These are phyloP conservation scores for Pichia sp. DNA, from an alignment of 1,139 yeast species.

Conservation along the genomic window DNA sequence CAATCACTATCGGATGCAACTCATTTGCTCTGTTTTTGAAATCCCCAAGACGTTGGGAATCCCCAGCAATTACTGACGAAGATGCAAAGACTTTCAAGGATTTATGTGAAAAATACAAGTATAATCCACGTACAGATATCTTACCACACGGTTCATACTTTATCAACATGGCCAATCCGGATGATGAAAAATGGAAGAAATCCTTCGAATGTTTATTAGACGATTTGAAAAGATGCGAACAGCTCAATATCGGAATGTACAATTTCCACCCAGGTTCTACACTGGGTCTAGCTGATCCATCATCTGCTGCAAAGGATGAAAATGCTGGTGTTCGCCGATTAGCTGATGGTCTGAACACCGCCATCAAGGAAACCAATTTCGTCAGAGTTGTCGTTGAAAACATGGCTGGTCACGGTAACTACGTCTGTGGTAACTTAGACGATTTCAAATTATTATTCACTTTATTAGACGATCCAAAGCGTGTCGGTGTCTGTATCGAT, in stretches of 20 bases:
- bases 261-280: constrained; percentile 97
- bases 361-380: constrained; percentile 66
- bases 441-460: constrained; percentile 77
- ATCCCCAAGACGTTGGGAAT: constrained; percentile 88
- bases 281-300: constrained; percentile 53
- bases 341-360: constrained; percentile 78
- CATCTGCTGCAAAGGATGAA: constrained; percentile 53
- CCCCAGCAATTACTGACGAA: constrained; percentile 69
- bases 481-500: constrained; percentile 94
- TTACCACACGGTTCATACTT: constrained; percentile 95
- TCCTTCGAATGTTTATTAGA: constrained; percentile 82
- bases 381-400: constrained; percentile 92
- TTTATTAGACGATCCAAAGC: constrained; percentile 67
- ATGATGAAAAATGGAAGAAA: constrained; percentile 69
- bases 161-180: constrained; percentile 91
- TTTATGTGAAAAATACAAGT: constrained; percentile 60
- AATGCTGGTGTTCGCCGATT: constrained; percentile 32
- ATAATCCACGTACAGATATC: constrained; percentile 72
- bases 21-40: constrained; percentile 90
- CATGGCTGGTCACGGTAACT: constrained; percentile 97
- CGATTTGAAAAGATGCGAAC: constrained; percentile 85
- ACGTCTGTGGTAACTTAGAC: constrained; percentile 78
- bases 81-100: constrained; percentile 65
- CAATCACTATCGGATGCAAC: constrained; percentile 69
- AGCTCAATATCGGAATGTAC: constrained; percentile 77